Evolutionary conservation across 352 stramenopile genomes (phyloP), one percentile per base, ranked within the genome.

Genomic region (Phytophthora fragariae): DNA sequence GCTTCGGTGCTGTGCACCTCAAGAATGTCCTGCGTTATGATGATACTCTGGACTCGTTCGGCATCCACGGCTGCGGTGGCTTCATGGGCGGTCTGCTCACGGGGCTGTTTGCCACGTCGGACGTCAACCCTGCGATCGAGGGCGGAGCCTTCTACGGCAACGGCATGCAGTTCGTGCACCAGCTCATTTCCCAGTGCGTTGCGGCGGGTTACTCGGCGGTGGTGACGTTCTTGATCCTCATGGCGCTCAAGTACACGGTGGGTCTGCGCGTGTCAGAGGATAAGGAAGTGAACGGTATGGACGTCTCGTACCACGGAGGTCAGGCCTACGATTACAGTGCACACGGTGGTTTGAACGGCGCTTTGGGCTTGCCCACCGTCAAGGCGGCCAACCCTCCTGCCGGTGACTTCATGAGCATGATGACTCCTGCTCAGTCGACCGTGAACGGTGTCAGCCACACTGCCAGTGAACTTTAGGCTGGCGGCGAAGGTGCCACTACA

Each of bases 31-130:
- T 92, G 33, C 82, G 84, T 3, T 92, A 91, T 62, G 89, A 95
- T 62, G 87, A 95, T 62, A 92, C 84, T 5, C 79, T 95, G 17
- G 89, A 95, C 74, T 80, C 82, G 58, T 93, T 94, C 62, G 87
- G 70, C 5, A 86, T 95, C 65, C 87, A 95, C 72, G 86, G 85
- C 57, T 81, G 84, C n/a, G 86, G 71, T 11, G 89, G 89, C 5
- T 86, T 93, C 60, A 76, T 80, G 15, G 89, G 89, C n/a, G 83
- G 82, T 29, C 62, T 95, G 21, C 63, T 93, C 15, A 90, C 86
- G 0, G 89, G 86, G 29, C 71, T 95, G 2, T 92, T 96, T 57
- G 86, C 84, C 8, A 90, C 80, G 2, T 67, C 63, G 11, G 52
- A 88, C 1, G 63, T 87, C 35, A 88, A 89, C 67, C 82, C 82